phyloP scores from a whole-genome alignment of 2,329 filamentous ascomycete genomes.

The Biscogniauxia mediterranea region DNA sequence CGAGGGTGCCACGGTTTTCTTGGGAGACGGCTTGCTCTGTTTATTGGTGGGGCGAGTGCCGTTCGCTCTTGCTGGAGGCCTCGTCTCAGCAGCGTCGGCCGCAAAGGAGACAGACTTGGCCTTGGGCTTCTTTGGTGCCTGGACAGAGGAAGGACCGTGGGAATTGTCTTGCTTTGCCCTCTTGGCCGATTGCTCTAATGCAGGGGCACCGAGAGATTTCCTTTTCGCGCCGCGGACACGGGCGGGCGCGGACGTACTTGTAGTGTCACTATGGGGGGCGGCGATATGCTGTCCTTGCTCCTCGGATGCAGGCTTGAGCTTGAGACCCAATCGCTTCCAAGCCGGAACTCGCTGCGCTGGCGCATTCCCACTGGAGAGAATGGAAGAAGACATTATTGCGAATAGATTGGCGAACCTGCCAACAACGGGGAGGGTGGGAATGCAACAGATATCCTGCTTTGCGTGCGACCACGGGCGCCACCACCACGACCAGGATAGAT shows the following conservation, averaged over 20 bases:
- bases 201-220: slow-evolving; percentile 31
- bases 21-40: slow-evolving; percentile 35
- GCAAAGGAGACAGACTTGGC: slow-evolving; percentile 48
- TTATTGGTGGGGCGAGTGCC: slow-evolving; percentile 20
- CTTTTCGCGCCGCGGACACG: slow-evolving; percentile 28
- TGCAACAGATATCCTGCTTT: slow-evolving; percentile 4
- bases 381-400: slow-evolving; percentile 42
- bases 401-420: slow-evolving; percentile 17
- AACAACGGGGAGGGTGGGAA: slow-evolving; percentile 11
- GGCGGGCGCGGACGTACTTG: slow-evolving; percentile 14
- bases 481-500: slow-evolving; percentile 6
- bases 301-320: slow-evolving; percentile 50
- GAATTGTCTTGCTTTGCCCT: slow-evolving; percentile 30
- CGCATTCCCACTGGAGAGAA: slow-evolving; percentile 38
- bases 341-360: slow-evolving; percentile 51
- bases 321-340: slow-evolving; percentile 63
- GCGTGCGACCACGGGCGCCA: slow-evolving; percentile 6
- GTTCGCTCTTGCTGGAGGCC: slow-evolving; percentile 21
- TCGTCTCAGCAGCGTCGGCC: slow-evolving; percentile 22
- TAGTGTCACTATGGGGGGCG: slow-evolving; percentile 27
- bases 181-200: slow-evolving; percentile 32
- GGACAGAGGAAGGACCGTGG: slow-evolving; percentile 31
- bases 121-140: slow-evolving; percentile 46
- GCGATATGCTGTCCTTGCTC: slow-evolving; percentile 29
- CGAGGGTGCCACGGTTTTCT: slow-evolving; percentile 35